Evolutionary conservation across 306 rosid species (phyloP).

Genomic region (Biancaea sappan): DNA sequence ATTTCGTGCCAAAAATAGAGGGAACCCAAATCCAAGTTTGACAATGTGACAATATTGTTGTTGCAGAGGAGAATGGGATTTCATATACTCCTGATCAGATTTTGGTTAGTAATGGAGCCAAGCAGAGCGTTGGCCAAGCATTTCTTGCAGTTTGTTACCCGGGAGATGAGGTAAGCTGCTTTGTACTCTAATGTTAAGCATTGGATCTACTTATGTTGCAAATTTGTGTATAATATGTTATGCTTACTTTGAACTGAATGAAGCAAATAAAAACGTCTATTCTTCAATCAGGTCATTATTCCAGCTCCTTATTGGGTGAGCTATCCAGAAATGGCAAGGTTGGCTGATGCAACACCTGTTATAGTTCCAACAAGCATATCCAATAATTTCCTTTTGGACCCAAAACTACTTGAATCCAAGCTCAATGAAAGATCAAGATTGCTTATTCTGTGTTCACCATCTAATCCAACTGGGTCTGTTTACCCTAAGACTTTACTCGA

Average conservation of each 20-base stretch:
- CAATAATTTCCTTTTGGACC: constrained; percentile 74
- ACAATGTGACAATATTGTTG: neutral
- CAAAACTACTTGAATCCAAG: constrained; percentile 66
- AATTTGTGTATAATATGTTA: neutral
- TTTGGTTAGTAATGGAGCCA: constrained; percentile 89
- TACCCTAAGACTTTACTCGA: constrained; percentile 75
- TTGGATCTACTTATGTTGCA: no score
- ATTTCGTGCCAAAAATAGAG: no score
- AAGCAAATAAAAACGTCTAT: neutral
- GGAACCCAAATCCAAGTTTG: constrained; percentile 15
- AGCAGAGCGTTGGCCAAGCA: constrained; percentile 81
- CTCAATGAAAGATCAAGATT: constrained; percentile 77
- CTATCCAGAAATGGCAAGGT: constrained; percentile 89
- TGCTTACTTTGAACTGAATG: neutral
- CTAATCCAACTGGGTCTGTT: constrained; percentile 94
- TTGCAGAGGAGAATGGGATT: constrained; percentile 82
- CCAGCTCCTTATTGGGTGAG: constrained; percentile 96
- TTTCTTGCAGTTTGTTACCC: constrained; percentile 85
- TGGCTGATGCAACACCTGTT: constrained; percentile 92
- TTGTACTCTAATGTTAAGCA: no score
- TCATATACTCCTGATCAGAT: constrained; percentile 76
- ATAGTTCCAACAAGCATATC: constrained; percentile 73
- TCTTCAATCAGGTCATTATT: constrained; percentile 67
- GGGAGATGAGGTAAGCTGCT: constrained; percentile 65
- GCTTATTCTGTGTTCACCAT: constrained; percentile 86